Base-by-base conservation (phyloP, 2,329 filamentous ascomycete genomes). In the Penicillium expansum region DNA sequence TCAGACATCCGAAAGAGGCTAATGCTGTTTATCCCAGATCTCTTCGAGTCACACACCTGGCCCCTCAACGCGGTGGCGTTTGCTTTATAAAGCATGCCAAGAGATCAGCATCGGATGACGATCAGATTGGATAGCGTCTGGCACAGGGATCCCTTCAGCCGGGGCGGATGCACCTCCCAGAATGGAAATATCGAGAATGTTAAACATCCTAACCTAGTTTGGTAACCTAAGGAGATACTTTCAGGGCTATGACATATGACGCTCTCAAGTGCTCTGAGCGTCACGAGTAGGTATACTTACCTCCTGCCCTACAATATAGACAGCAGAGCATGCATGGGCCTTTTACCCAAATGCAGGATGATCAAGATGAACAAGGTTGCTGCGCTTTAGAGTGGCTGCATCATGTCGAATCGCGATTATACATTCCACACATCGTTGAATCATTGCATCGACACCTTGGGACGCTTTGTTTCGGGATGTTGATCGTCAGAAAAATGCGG, bases 91-190 rank as follows among this genome's bases (percentile, higher is more conserved):
- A 27, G 24, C 5, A 39, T 52, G 53, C 53, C 53, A 56, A 56
- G 53, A 56, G 53, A 52, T 56, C 53, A 52, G 48, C 48, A 14
- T 44, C n/a, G n/a, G n/a, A n/a, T n/a, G n/a, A n/a, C n/a, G n/a
- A n/a, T n/a, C n/a, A n/a, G n/a, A n/a, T n/a, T n/a, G n/a, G n/a
- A n/a, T n/a, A n/a, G n/a, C n/a, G n/a, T n/a, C n/a, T n/a, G n/a
- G n/a, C n/a, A n/a, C n/a, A n/a, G n/a, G n/a, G n/a, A n/a, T n/a
- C n/a, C n/a, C n/a, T n/a, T n/a, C n/a, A n/a, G n/a, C n/a, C n/a
- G n/a, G n/a, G n/a, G n/a, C n/a, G 8, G 14, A 44, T 24, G 24
- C 18, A 33, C 7, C 11, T 6, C 47, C 10, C 18, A 32, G 39
- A 11, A n/a, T 20, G 10, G 20, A 18, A 37, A 32, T 37, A 2